Evolutionary conservation across 2,329 filamentous ascomycete species (phyloP), one percentile per base, ranked within the genome.

Genomic region (Hawksworthiomyces lignivorus): DNA sequence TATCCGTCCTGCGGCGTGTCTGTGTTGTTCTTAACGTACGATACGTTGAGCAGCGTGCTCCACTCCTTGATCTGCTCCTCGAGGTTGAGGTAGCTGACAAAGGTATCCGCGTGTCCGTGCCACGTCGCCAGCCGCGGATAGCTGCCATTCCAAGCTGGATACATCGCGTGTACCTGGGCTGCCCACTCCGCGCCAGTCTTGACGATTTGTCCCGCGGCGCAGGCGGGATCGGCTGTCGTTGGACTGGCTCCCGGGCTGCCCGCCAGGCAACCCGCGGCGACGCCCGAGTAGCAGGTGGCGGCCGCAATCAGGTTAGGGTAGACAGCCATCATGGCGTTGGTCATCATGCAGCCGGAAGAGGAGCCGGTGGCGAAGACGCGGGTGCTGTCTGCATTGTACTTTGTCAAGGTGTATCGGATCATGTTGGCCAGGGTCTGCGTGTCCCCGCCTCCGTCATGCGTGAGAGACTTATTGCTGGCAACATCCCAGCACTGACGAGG

Each of bases 41-140:
- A 26, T 4, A 62, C 48, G 2, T 46, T 52, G 6, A 55, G 47
- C 2, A 59, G 43, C 8, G 55, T 52, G 18, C 52, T 54, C 58
- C 58, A 61, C 50, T 60, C 56, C 49, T 58, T 56, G 20, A 60
- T 45, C 9, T 52, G 48, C 48, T 58, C 56, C 14, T 40, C 30
- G 18, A 50, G 50, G 12, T 53, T 52, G 47, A 68, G 64, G 1
- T 68, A 69, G 20, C 63, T 61, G 5, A 79, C 57, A 0, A 67
- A 70, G 3, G 58, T 55, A 50, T 80, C 76, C 4, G 53, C 58
- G 19, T 65, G 68, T 22, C 75, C 75, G 49, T 80, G 75, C 62
- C 72, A 79, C 46, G 78, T 67, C 54, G 77, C 72, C 68, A 80
- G 73, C 44, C 64, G 67, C 0, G 75, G 75, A 3, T 72, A 60